Base-by-base conservation (phyloP, 1,284 basidiomycete genomes). In the Ceratobasidium sp. region DNA sequence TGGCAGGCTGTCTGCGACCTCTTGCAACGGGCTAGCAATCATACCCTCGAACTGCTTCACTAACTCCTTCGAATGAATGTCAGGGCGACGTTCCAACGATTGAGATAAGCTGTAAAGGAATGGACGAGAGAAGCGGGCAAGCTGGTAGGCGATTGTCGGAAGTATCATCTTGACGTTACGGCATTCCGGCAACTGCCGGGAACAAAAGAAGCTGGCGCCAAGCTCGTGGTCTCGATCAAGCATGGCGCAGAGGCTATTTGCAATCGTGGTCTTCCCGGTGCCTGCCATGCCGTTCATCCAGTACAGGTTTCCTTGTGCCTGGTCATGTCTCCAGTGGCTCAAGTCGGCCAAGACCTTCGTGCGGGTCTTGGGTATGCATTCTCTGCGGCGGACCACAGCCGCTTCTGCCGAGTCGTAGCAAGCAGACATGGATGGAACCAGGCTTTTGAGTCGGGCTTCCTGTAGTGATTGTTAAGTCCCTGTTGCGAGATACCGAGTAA, bases 261-360 rank as follows among this genome's bases (percentile, higher is more conserved):
- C 43, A 29, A 62, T 49, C 1, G 57, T 62, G 29, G 57, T 62
- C 29, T 62, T 62, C 15, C 57, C 31, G 17, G 40, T 45, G 8
- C 35, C 56, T 29, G 58, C 58, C 58, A 64, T 64, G 32, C 58
- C 47, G 45, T 64, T 64, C 25, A 64, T 43, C 45, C 47, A 64
- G 45, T 50, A 64, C n/a, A 64, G 17, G 31, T 34, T 38, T 15
- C 49, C 47, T 47, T 22, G 10, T 12, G 8, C 10, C n/a, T 20
- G 8, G 45, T 20, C 42, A 12, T 22, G 13, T 3, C 25, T 31
- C 56, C 56, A 58, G 8, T 43, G n/a, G 7, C 22, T n/a, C 15
- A 58, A 12, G 7, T 31, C 38, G 10, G 42, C 43, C 10, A 60
- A 43, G 25, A 60, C 31, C 6, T 29, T 7, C 17, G 13, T 22